Base-by-base conservation (phyloP, 106 monocot genomes). In the Dioscorea zingiberensis region DNA sequence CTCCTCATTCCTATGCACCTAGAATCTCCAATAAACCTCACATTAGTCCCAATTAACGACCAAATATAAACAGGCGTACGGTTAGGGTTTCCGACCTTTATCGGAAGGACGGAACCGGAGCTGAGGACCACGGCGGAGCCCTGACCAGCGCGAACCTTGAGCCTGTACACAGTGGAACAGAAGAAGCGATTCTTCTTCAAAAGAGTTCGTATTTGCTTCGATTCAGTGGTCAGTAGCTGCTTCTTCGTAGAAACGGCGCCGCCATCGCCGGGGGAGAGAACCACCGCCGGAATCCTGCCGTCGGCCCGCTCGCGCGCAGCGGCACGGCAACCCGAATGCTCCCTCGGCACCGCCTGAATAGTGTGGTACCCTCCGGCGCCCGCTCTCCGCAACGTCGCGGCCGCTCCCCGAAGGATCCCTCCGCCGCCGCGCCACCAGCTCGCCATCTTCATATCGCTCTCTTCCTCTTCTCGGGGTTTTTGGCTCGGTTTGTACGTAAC, bases 271-370 rank as follows among this genome's bases (percentile, higher is more conserved):
- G 75, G 75, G 27, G 69, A 59, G 67, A 82, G 18, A 2, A 87
- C 77, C 46, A 94, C 84, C 25, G 87, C 63, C 1, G 89, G 94
- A 47, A 94, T 80, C 48, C 84, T 73, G 47, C 94, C 94, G 27
- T 71, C 55, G 4, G 76, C 74, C 27, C 94, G 73, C 82, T 84
- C 86, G 69, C 64, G 78, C 54, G 81, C 77, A 49, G 94, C 89
- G 51, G 76, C 62, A n/a, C 86, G 70, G 59, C 77, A 26, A 3
- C 94, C 94, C 0, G 74, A 62, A 59, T 62, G 23, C 70, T 94
- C 94, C 64, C 94, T 56, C 9, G 94, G 94, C 26, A 94, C 79
- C 3, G 89, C 94, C 44, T 94, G 82, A 71, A 94, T 94, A 23
- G 94, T 90, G 55, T 86, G 73, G 78, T 78, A 86, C 23, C 69